These are phyloP conservation scores for Glycyrrhiza uralensis DNA, from an alignment of 306 rosid genomes.

Conservation along the genomic window DNA sequence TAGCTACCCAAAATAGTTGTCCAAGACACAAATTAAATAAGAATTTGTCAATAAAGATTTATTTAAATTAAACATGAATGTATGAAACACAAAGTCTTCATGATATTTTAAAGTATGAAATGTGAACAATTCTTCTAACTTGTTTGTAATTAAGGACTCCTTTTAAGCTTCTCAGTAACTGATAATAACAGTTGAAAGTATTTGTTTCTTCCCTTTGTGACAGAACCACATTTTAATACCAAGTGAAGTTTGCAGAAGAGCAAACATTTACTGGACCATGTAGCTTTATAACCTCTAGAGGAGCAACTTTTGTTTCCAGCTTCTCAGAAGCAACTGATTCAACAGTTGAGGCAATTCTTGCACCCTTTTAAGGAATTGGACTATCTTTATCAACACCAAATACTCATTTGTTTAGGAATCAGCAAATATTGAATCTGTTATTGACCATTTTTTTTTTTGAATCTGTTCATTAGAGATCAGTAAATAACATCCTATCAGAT, in stretches of 20 bases:
- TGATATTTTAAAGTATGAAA: too few species aligned
- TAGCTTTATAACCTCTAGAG: conserved; percentile 92
- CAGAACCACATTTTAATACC: conserved; percentile 80
- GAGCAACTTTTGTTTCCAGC: conserved; percentile 78
- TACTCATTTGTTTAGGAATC: conserved; percentile 90
- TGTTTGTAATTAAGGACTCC: conserved; percentile 91
- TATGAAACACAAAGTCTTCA: too few species aligned
- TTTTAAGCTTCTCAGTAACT: conserved; percentile 89
- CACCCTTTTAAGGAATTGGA: conserved; percentile 88
- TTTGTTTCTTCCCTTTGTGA: conserved; percentile 88
- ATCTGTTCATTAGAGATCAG: conserved; percentile 97
- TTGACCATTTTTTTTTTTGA: too few species aligned
- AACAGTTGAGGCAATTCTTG: conserved; percentile 75
- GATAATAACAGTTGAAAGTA: conserved; percentile 74
- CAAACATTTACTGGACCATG: conserved; percentile 58
- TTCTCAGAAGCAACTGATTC: conserved; percentile 84
- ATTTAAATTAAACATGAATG: too few species aligned
- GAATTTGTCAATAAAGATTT: neutral
- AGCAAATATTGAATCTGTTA: too few species aligned
- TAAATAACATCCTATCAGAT: conserved; percentile 40
- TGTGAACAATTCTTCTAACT: too few species aligned
- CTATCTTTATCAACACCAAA: conserved; percentile 95
- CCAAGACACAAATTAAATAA: neutral
- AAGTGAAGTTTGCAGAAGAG: conserved; percentile 7
- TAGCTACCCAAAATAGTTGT: conserved; percentile 93